Conservation (phyloP, 1,139 yeast species). For the Taphrina wiesneri region DNA sequence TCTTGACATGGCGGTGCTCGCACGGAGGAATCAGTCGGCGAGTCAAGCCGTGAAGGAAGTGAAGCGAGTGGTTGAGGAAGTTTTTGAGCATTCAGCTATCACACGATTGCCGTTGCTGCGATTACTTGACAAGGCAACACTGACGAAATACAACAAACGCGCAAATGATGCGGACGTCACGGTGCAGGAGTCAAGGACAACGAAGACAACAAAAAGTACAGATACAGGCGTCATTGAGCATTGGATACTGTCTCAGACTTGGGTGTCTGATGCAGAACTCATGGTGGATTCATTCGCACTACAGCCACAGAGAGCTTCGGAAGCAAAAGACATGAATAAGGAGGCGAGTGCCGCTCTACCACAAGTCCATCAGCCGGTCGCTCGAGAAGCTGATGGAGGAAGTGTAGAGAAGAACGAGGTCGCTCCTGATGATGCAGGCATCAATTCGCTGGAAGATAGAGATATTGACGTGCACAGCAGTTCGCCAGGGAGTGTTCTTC, state of each 20-base stretch:
- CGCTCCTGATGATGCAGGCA: too few relatives aligned
- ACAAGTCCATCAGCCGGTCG: too few relatives aligned
- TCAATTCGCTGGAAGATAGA: too few relatives aligned
- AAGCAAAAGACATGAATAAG: not conserved
- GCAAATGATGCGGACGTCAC: not conserved
- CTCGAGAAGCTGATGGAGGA: not conserved
- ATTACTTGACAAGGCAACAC: conserved; percentile 2
- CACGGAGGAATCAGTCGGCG: not conserved
- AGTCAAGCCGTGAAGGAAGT: not conserved
- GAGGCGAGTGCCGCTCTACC: too few relatives aligned
- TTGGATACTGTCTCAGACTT: conserved; percentile 5
- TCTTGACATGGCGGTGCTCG: not conserved
- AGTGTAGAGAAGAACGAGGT: not conserved
- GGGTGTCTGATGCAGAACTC: conserved; percentile 9
- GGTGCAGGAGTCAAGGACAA: not conserved
- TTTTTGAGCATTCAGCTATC: conserved; percentile 3
- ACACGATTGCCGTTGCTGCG: not conserved
- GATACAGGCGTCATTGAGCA: not conserved
- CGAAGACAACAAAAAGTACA: not conserved
- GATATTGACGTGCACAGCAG: too few relatives aligned
- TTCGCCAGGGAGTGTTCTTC: not conserved
- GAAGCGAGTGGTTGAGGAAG: not conserved
- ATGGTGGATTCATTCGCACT: conserved; percentile 13
- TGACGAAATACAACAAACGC: not conserved
- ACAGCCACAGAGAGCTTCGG: not conserved